phyloP scores from a whole-genome alignment of 2,329 filamentous ascomycete genomes.

The Colletotrichum nymphaeae region DNA sequence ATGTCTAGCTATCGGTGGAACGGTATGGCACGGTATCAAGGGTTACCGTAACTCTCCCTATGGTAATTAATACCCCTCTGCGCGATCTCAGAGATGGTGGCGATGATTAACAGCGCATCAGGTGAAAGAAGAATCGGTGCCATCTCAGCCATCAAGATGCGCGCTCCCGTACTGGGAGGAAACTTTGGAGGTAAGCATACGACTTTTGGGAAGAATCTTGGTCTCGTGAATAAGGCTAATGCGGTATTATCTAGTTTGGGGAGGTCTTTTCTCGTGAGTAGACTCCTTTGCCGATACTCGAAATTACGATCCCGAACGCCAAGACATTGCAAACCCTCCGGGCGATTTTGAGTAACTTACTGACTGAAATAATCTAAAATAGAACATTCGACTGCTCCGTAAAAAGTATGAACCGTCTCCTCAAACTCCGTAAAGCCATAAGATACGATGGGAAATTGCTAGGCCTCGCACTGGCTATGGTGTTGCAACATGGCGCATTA shows the following conservation, averaged over 20 bases:
- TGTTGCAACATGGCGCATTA: neutral
- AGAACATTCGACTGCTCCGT: conserved; percentile 89
- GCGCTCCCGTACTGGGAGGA: conserved; percentile 93
- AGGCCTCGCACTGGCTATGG: neutral
- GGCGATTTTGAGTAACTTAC: neutral
- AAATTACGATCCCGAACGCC: neutral
- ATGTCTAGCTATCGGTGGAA: conserved; percentile 72
- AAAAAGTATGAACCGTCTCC: conserved; percentile 73
- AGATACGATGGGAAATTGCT: neutral
- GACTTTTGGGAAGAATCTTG: neutral
- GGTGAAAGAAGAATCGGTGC: conserved; percentile 96
- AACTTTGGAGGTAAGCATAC: conserved; percentile 78
- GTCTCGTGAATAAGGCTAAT: neutral
- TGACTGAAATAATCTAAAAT: neutral
- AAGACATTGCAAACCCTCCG: neutral
- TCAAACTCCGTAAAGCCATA: neutral
- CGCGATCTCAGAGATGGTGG: neutral
- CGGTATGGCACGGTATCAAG: conserved; percentile 97
- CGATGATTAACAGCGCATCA: conserved; percentile 81
- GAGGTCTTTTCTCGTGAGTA: conserved; percentile 81
- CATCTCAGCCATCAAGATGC: conserved; percentile 96
- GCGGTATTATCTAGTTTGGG: conserved; percentile 75
- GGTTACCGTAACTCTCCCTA: conserved; percentile 65
- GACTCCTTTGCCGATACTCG: neutral
- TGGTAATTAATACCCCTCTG: neutral